A percentile compares a stretch with the other conserved stretches of the same genome.
phyloP scores from a whole-genome alignment of 495 filamentous ascomycete species.

The Xylaria castorea region DNA sequence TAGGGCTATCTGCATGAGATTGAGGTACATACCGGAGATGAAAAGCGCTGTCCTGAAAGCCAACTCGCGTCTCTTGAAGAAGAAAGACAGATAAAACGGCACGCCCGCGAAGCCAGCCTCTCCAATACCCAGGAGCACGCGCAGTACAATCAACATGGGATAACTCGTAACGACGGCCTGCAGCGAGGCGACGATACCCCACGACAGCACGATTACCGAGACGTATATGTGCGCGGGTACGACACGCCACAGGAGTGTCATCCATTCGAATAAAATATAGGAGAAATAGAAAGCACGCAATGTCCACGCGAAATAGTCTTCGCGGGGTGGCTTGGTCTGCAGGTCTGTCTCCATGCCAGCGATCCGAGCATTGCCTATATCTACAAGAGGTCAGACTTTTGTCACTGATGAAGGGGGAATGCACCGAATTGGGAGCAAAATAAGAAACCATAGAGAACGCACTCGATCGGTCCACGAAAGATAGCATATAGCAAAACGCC shows the following conservation, averaged over 20 bases:
- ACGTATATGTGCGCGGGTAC: constrained; percentile 66
- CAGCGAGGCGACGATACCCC: constrained; percentile 73
- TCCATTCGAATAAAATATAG: constrained; percentile 73
- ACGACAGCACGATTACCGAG: constrained; percentile 68
- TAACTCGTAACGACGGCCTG: constrained; percentile 75
- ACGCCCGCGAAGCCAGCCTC: constrained; percentile 81
- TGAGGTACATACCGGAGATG: constrained; percentile 62
- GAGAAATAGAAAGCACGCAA: constrained; percentile 78
- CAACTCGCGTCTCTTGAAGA: constrained; percentile 82
- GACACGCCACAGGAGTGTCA: constrained; percentile 78
- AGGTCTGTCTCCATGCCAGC: constrained; percentile 75
- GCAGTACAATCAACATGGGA: constrained; percentile 69
- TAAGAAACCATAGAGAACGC: constrained; percentile 36
- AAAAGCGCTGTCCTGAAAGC: constrained; percentile 84
- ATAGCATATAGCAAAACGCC: constrained; percentile 80
- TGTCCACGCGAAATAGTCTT: constrained; percentile 80
- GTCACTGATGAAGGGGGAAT: not conserved
- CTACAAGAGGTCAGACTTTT: constrained; percentile 44
- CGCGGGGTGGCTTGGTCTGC: constrained; percentile 63
- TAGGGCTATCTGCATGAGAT: not conserved
- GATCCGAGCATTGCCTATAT: constrained; percentile 81
- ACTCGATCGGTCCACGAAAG: constrained; percentile 82
- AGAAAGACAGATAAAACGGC: constrained; percentile 83
- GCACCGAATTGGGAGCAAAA: too few species aligned
- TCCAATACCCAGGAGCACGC: constrained; percentile 71